These are phyloP conservation scores for Dryas alaskensis DNA, from an alignment of 306 rosid species.

Conservation along the genomic window DNA sequence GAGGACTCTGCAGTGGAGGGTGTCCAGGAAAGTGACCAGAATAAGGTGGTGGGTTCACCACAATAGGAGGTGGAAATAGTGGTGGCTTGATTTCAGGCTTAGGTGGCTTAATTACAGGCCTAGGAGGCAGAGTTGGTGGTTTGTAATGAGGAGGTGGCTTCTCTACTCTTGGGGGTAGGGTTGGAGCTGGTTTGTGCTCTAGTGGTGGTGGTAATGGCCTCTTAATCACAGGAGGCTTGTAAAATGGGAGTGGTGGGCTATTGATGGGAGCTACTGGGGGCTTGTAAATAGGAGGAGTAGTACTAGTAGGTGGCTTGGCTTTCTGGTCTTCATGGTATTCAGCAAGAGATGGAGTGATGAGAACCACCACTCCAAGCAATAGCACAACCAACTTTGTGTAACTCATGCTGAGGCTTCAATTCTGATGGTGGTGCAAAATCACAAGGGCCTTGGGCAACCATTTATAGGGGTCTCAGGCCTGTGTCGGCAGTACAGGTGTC, in stretches of 20 bases:
- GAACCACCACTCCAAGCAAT: constrained; percentile 7
- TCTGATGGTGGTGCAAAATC: background rate
- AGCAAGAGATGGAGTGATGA: constrained; percentile 13
- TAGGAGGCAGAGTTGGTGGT: background rate
- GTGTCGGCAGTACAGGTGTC: background rate
- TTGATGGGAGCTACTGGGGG: background rate
- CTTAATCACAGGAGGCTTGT: constrained; percentile 1
- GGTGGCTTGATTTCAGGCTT: background rate
- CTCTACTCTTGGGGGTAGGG: background rate
- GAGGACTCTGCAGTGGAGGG: constrained; percentile 5
- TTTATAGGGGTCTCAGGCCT: background rate
- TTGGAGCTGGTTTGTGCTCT: background rate
- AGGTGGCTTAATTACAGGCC: background rate
- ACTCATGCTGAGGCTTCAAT: background rate
- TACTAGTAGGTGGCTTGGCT: constrained; percentile 1
- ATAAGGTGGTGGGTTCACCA: background rate
- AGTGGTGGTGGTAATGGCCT: background rate
- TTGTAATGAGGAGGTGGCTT: constrained; percentile 3
- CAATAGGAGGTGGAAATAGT: background rate
- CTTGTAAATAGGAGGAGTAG: background rate
- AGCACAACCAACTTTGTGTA: constrained; percentile 11
- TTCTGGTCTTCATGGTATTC: background rate
- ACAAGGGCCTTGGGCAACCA: background rate
- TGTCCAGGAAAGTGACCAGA: background rate
- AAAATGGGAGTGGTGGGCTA: background rate